Percentiles rank a stretch among this genome's conserved stretches.
Evolutionary conservation across 2,329 filamentous ascomycete genomes (phyloP).

Genomic region (Dactylellina parvicollis): DNA sequence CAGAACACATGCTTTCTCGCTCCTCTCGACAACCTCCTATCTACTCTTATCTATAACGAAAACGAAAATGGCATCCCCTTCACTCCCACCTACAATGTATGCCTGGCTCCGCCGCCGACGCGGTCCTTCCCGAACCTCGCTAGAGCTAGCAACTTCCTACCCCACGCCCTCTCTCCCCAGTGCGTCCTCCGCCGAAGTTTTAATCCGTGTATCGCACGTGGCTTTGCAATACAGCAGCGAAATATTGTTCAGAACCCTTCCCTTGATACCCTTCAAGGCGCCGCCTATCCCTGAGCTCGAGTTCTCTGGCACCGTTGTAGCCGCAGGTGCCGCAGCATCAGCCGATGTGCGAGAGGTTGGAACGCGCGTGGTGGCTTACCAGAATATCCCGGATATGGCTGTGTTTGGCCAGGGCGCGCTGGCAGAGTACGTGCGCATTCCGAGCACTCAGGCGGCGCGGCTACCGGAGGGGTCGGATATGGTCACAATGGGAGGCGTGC

Average conservation of each 20-base stretch:
- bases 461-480: constrained; percentile 1
- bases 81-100: background rate
- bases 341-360: constrained; percentile 24
- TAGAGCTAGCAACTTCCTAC: background rate
- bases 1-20: too few species aligned
- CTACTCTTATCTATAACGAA: background rate
- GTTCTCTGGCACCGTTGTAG: constrained; percentile 30
- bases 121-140: background rate
- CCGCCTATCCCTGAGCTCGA: constrained; percentile 33
- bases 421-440: constrained; percentile 13
- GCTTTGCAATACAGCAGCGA: constrained; percentile 38
- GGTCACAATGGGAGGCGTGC: constrained; percentile 3
- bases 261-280: constrained; percentile 8
- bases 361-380: background rate
- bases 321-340: constrained; percentile 20
- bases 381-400: background rate
- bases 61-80: background rate
- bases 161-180: background rate
- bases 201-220: constrained; percentile 39
- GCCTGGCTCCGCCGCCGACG: constrained; percentile 1
- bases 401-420: constrained; percentile 2
- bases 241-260: constrained; percentile 7
- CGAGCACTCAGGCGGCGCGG: constrained; percentile 7
- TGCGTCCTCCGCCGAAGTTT: background rate
- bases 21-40: background rate